These are phyloP conservation scores for Bimuria novae-zelandiae DNA, from an alignment of 2,329 filamentous ascomycete genomes.

Conservation along the genomic window DNA sequence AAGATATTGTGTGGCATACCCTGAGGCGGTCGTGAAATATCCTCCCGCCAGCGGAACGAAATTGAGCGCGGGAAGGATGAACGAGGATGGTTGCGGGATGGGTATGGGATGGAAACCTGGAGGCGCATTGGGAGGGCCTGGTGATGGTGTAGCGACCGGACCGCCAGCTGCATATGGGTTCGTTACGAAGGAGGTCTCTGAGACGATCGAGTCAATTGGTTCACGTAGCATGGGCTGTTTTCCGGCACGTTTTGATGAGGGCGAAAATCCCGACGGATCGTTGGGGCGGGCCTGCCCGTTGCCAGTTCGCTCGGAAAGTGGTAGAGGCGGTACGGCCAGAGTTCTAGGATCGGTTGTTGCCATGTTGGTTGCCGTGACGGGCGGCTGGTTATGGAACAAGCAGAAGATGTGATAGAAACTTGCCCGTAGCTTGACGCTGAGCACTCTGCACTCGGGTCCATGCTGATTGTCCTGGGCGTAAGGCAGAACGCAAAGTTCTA, in stretches of 20 bases:
- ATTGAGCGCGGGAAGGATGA: conserved; percentile 77
- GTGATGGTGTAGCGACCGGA: conserved; percentile 49
- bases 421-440: conserved; percentile 88
- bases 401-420: conserved; percentile 98
- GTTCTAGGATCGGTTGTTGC: conserved; percentile 34
- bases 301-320: conserved; percentile 26
- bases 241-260: conserved; percentile 38
- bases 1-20: conserved; percentile 74
- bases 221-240: conserved; percentile 52
- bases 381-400: conserved; percentile 89
- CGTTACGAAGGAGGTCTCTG: conserved; percentile 56
- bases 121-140: conserved; percentile 46
- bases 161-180: conserved; percentile 52
- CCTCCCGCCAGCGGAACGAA: conserved; percentile 82
- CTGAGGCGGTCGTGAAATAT: conserved; percentile 78
- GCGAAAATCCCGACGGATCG: conserved; percentile 32
- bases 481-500: conserved; percentile 84
- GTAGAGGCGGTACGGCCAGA: conserved; percentile 29
- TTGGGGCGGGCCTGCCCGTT: conserved; percentile 32
- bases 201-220: conserved; percentile 54
- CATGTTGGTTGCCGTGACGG: conserved; percentile 57
- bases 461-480: conserved; percentile 70
- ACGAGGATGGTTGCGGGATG: conserved; percentile 61
- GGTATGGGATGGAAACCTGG: conserved; percentile 52
- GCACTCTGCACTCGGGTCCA: conserved; percentile 79